These are phyloP conservation scores for Clavariopsis aquatica DNA, from an alignment of 495 filamentous ascomycete species.

Conservation along the genomic window DNA sequence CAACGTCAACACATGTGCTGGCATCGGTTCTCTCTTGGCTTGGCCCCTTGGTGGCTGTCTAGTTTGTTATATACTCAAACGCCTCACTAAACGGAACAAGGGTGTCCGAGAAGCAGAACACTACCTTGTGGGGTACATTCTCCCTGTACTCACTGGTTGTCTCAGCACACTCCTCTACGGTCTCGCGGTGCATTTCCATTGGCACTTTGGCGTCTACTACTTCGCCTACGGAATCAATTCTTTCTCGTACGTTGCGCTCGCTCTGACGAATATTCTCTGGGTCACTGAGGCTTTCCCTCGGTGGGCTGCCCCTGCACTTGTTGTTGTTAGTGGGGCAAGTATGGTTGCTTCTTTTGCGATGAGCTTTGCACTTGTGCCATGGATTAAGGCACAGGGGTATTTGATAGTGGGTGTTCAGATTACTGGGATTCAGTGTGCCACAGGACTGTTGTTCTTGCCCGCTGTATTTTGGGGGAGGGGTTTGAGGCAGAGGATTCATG, in stretches of 20 bases:
- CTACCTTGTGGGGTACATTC: constrained; percentile 31
- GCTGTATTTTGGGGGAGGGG: constrained; percentile 29
- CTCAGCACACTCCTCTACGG: constrained; percentile 29
- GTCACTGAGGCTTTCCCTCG: constrained; percentile 32
- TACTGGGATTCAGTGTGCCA: constrained; percentile 6
- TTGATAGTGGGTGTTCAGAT: constrained; percentile 23
- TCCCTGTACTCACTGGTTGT: constrained; percentile 22
- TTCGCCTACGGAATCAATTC: constrained; percentile 28
- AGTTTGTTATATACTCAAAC: constrained; percentile 1
- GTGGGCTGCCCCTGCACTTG: constrained; percentile 29
- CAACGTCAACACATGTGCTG: constrained; percentile 23
- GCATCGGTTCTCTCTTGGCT: constrained; percentile 10
- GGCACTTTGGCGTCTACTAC: constrained; percentile 17
- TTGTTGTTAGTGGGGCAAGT: constrained; percentile 20
- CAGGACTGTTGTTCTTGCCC: constrained; percentile 14
- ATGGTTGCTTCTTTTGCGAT: constrained; percentile 17
- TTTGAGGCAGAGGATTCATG: constrained; percentile 25
- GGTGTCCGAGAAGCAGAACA: constrained; percentile 32
- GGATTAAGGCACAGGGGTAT: constrained; percentile 20
- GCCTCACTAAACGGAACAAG: constrained; percentile 13
- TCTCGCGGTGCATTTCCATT: constrained; percentile 9
- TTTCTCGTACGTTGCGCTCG: constrained; percentile 9
- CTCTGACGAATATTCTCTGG: constrained; percentile 29
- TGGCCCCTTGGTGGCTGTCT: constrained; percentile 2
- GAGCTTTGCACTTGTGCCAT: constrained; percentile 20